Percentiles rank a stretch among this genome's conserved stretches.
phyloP scores from a whole-genome alignment of 1,139 yeast genomes.

The Yamadazyma blattariae region DNA sequence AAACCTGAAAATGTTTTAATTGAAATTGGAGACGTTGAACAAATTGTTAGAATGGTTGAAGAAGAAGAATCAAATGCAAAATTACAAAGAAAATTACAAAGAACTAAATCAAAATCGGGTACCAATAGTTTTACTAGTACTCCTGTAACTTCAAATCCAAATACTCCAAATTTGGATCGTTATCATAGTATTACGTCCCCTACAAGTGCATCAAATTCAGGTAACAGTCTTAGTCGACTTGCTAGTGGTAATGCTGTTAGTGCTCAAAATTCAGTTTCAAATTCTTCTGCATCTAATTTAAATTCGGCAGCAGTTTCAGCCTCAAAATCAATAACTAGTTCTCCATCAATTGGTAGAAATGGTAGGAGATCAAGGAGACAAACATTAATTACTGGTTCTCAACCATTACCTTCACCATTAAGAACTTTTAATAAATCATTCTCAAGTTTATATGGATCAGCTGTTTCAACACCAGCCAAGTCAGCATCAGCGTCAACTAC shows the following conservation, averaged over 20 bases:
- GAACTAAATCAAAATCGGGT: slow-evolving; percentile 20
- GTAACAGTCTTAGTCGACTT: not conserved
- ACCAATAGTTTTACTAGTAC: slow-evolving; percentile 17
- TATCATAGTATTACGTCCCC: slow-evolving; percentile 5
- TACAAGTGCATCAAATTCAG: slow-evolving; percentile 2
- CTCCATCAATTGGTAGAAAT: slow-evolving; percentile 43
- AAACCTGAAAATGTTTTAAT: slow-evolving; percentile 88
- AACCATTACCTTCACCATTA: slow-evolving; percentile 80
- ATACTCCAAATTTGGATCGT: slow-evolving; percentile 13
- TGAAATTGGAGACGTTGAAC: slow-evolving; percentile 76
- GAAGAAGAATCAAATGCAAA: slow-evolving; percentile 49
- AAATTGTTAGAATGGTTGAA: slow-evolving; percentile 57
- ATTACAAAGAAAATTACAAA: slow-evolving; percentile 35
- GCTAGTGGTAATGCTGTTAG: not conserved
- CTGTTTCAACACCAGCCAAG: slow-evolving; percentile 39
- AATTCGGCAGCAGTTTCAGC: not conserved
- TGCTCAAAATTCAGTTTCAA: not conserved
- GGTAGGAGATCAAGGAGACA: slow-evolving; percentile 66
- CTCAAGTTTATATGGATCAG: slow-evolving; percentile 36
- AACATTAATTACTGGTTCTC: slow-evolving; percentile 81
- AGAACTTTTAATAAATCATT: slow-evolving; percentile 43
- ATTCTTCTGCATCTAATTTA: slow-evolving; percentile 3
- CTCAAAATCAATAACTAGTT: slow-evolving; percentile 13
- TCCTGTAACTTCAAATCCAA: slow-evolving; percentile 13
- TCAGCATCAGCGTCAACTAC: slow-evolving; percentile 26